A percentile compares a stretch with the other conserved stretches of the same genome.
Evolutionary conservation across 441 rosid genomes (phyloP).

Genomic region (Eruca vesicaria): DNA sequence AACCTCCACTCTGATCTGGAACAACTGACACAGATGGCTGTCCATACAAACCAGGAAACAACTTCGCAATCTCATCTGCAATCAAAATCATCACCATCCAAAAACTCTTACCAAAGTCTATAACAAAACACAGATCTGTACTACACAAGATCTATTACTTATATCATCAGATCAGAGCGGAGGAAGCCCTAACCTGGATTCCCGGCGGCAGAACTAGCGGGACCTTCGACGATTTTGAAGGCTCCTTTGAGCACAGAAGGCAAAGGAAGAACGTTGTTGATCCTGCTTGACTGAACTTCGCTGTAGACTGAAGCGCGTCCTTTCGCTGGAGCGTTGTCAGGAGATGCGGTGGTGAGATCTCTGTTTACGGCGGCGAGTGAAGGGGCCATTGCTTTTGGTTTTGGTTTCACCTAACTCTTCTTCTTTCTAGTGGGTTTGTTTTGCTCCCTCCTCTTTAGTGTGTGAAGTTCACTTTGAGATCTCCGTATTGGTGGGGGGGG

Average conservation of each 20-base stretch:
- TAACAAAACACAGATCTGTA: conserved; percentile 18
- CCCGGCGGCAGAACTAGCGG: conserved; percentile 90
- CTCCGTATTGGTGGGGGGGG: conserved; percentile 32
- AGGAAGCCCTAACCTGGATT: conserved; percentile 57
- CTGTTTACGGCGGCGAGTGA: conserved; percentile 51
- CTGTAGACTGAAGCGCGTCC: conserved; percentile 91
- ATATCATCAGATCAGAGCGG: conserved; percentile 3
- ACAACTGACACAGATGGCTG: conserved; percentile 77
- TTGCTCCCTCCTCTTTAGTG: conserved; percentile 18
- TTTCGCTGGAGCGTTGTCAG: conserved; percentile 33
- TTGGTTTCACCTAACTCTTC: conserved; percentile 32
- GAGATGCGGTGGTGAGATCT: conserved; percentile 38
- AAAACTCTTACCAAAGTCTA: background rate
- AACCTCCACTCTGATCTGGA: conserved; percentile 41
- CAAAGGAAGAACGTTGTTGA: conserved; percentile 71
- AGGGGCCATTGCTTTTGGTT: conserved; percentile 53
- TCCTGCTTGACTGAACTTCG: conserved; percentile 82
- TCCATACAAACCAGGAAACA: conserved; percentile 84
- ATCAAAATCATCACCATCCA: too few species aligned
- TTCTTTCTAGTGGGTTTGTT: too few species aligned
- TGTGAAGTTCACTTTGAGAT: conserved; percentile 30
- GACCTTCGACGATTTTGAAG: conserved; percentile 82
- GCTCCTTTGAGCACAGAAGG: conserved; percentile 76
- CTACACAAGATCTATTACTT: conserved; percentile 18
- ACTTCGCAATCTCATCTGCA: conserved; percentile 87